Conservation (phyloP, 2,329 filamentous ascomycete genomes). For the Byssoonygena ceratinophila region DNA sequence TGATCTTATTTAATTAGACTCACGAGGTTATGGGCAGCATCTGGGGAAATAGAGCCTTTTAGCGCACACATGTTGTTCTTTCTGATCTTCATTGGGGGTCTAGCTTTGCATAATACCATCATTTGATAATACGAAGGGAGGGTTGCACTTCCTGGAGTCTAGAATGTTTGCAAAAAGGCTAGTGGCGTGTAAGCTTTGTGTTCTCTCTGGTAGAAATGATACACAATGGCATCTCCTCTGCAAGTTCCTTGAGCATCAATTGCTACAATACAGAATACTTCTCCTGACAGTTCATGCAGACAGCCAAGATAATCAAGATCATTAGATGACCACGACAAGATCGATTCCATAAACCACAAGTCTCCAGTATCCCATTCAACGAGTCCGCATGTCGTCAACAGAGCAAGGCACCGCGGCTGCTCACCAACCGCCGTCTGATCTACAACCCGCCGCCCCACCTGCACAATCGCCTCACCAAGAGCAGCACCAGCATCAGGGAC, state of each 20-base stretch:
- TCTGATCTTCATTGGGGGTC: neutral
- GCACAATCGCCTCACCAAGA: constrained; percentile 1
- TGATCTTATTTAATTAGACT: constrained; percentile 41
- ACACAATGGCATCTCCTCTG: neutral
- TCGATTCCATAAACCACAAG: too few species aligned
- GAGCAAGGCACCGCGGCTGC: neutral
- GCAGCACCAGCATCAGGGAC: neutral
- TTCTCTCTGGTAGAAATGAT: neutral
- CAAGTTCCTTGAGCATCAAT: neutral
- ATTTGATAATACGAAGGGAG: neutral
- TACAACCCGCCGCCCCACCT: constrained; percentile 1
- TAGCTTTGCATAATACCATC: neutral
- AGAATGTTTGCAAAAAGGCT: neutral
- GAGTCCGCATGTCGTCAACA: neutral
- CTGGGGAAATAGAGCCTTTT: neutral
- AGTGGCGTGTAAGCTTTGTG: neutral
- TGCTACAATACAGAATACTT: too few species aligned
- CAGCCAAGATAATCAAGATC: too few species aligned
- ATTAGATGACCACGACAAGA: too few species aligned
- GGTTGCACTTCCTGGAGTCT: neutral
- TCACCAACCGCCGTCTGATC: neutral
- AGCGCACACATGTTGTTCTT: neutral
- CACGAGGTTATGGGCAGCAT: neutral
- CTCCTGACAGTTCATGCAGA: too few species aligned
- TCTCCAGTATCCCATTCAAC: neutral